Conservation (phyloP, 2,329 filamentous ascomycete genomes). For the Onygena corvina region DNA sequence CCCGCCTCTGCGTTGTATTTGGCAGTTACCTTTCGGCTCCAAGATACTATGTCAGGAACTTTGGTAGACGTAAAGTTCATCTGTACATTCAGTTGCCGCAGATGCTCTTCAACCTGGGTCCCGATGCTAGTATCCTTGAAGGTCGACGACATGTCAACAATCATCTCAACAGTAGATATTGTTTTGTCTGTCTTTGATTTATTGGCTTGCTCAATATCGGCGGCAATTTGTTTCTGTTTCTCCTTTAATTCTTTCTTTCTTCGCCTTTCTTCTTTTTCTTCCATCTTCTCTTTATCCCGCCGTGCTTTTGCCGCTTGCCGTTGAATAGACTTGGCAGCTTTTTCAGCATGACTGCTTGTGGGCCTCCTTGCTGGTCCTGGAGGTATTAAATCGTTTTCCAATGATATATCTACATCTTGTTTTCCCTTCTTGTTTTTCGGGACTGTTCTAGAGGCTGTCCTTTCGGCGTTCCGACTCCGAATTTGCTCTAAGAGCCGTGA, state of each 20-base stretch:
- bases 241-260: conserved; percentile 44
- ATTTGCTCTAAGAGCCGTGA: conserved; percentile 31
- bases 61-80: conserved; percentile 28
- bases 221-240: conserved; percentile 50
- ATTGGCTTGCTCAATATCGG: conserved; percentile 60
- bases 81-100: conserved; percentile 34
- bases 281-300: conserved; percentile 43
- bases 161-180: conserved; percentile 62
- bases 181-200: conserved; percentile 63
- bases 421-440: conserved; percentile 15
- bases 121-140: conserved; percentile 39
- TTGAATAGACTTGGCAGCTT: conserved; percentile 41
- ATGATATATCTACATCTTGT: conserved; percentile 3
- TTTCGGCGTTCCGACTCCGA: conserved; percentile 14
- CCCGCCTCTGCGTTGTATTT: conserved; percentile 49
- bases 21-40: conserved; percentile 56
- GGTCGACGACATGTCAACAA: conserved; percentile 53
- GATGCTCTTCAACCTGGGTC: conserved; percentile 33
- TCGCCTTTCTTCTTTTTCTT: conserved; percentile 41
- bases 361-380: not conserved
- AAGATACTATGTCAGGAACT: conserved; percentile 47
- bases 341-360: conserved; percentile 26
- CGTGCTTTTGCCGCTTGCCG: conserved; percentile 41
- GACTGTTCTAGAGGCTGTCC: conserved; percentile 5
- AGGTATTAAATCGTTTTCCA: not conserved